A percentile compares a stretch with the other conserved stretches of the same genome.
phyloP scores from a whole-genome alignment of 805 yeast genomes.

The Ogataea naganishii region DNA sequence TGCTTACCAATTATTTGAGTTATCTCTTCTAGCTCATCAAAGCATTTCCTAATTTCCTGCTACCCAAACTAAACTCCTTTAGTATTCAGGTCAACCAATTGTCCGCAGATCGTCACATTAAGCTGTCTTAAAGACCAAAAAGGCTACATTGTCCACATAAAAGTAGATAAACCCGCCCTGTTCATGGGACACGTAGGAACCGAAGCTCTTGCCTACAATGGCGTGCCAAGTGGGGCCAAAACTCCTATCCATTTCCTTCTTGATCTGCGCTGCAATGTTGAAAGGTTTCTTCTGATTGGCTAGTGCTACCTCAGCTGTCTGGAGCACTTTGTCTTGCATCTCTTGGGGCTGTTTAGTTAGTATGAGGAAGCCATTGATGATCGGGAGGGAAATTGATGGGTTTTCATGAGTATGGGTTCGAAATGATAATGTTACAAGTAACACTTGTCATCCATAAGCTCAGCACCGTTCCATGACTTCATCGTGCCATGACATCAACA shows the following conservation, averaged over 20 bases:
- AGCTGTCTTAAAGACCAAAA: constrained; percentile 62
- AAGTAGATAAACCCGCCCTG: constrained; percentile 65
- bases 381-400: neutral
- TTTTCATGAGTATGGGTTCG: too few species aligned
- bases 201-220: constrained; percentile 71
- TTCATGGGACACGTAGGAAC: constrained; percentile 70
- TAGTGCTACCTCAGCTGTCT: constrained; percentile 36
- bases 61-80: neutral
- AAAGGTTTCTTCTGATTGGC: constrained; percentile 36
- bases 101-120: constrained; percentile 18
- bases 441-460: too few species aligned
- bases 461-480: too few species aligned
- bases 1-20: neutral
- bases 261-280: constrained; percentile 58
- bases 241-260: constrained; percentile 53
- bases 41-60: neutral
- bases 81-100: constrained; percentile 1
- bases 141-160: constrained; percentile 61
- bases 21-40: constrained; percentile 1
- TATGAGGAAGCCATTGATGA: constrained; percentile 31
- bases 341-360: constrained; percentile 32
- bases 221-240: constrained; percentile 77
- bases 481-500: too few species aligned
- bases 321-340: constrained; percentile 39
- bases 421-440: too few species aligned